Evolutionary conservation across 441 rosid species (phyloP).

Genomic region (Gossypium trilobum): DNA sequence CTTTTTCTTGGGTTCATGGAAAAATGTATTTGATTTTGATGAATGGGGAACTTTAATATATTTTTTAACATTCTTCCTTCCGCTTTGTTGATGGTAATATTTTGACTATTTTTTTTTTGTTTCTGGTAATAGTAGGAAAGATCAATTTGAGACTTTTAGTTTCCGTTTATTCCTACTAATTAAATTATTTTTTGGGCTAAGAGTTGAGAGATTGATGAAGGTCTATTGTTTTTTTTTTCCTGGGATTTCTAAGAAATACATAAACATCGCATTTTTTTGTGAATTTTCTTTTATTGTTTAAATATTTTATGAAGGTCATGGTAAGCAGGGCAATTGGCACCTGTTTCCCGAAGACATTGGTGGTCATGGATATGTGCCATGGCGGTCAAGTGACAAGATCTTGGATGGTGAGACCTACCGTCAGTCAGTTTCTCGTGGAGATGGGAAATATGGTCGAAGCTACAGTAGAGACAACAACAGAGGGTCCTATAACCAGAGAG

Average conservation of each 20-base stretch:
- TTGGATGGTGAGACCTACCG: conserved; percentile 56
- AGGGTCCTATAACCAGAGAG: conserved; percentile 57
- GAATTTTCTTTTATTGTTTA: conserved; percentile 22
- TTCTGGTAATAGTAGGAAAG: too few relatives aligned
- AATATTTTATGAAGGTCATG: conserved; percentile 65
- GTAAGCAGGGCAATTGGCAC: conserved; percentile 86
- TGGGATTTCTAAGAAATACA: conserved; percentile 6
- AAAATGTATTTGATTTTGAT: not conserved
- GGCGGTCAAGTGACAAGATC: conserved; percentile 51
- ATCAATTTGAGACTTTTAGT: too few relatives aligned
- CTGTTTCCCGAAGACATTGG: conserved; percentile 48
- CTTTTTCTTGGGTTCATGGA: not conserved
- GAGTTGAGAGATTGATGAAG: not conserved
- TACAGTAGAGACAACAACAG: conserved; percentile 42
- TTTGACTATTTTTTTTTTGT: not conserved
- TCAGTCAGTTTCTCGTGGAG: conserved; percentile 49
- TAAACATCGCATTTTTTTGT: conserved; percentile 15
- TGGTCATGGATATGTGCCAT: conserved; percentile 51
- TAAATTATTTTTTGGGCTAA: not conserved
- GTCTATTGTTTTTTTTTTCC: not conserved
- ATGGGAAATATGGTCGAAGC: conserved; percentile 60
- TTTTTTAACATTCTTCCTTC: too few relatives aligned
- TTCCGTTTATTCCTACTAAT: too few relatives aligned
- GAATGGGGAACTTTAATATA: not conserved
- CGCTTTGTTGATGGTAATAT: too few relatives aligned